Evolutionary conservation across 345 rosid species (phyloP), one percentile per base, ranked within the genome.

Genomic region (Arabis hirsuta): DNA sequence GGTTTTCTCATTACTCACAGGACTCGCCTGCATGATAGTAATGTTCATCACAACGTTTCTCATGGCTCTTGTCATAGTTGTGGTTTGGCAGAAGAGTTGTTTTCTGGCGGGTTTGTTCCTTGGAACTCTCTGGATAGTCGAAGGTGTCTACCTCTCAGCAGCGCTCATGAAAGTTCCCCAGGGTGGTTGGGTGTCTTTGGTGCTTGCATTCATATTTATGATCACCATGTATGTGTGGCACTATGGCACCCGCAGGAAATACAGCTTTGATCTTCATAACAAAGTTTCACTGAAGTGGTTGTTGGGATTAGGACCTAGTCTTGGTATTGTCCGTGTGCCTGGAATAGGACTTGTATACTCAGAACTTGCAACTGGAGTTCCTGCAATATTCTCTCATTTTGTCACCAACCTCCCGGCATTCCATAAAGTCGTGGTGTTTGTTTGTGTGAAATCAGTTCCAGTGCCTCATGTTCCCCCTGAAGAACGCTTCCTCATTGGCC

Each of bases 381-480:
- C 98, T 53, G 84, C 97, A 61, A 91, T 91, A 55, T 94, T 94
- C 81, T 94, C 98, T 46, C 98, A 94, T 79, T 94, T 94, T 27
- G 97, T 94, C 10, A 94, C 96, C 29, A 94, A 94, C 81, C 86
- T 94, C 65, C 97, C 97, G 9, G 97, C 98, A 0, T 94, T 94
- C 79, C 98, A 89, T 62, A 86, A 91, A 73, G 92, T 91, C 14
- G 73, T 88, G 62, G 98, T 90, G 74, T 94, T 94, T 69, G 90
- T 94, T 45, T 94, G 98, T 74, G 94, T 94, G 65, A 94, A 94
- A 81, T 94, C 98, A 52, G 98, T 94, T 56, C 96, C 95, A 0
- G 96, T 94, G 73, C 98, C 98, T 1, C 81, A 79, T 45, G 98
- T 94, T 67, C 59, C 84, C 43, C 89, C 97, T 12, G 97, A 94